These are phyloP conservation scores for Volvox reticuliferus DNA, from an alignment of 139 green algal genomes.

Conservation along the genomic window DNA sequence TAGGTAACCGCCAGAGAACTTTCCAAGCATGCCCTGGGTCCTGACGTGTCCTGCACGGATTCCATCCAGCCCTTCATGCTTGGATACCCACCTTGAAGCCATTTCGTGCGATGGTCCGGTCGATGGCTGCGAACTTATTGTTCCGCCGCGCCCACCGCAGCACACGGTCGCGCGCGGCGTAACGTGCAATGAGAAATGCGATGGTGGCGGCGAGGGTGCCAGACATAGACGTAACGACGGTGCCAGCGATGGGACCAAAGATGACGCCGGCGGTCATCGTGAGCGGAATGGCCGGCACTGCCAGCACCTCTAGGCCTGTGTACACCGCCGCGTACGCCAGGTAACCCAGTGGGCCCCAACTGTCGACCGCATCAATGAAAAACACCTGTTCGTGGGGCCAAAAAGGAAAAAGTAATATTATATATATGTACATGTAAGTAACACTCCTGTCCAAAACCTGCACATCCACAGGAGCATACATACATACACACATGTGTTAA, in stretches of 20 bases:
- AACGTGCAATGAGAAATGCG: constrained; percentile 94
- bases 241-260: constrained; percentile 87
- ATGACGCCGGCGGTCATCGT: constrained; percentile 91
- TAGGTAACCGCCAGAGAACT: too few relatives aligned
- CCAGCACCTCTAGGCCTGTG: constrained; percentile 69
- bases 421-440: too few relatives aligned
- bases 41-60: too few relatives aligned
- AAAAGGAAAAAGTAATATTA: too few relatives aligned
- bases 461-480: too few relatives aligned
- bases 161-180: constrained; percentile 88
- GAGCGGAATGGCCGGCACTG: constrained; percentile 84
- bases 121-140: constrained; percentile 88
- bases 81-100: constrained; percentile 79
- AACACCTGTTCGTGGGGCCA: not conserved
- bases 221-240: constrained; percentile 80
- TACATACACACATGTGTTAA: too few relatives aligned
- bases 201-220: constrained; percentile 27
- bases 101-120: constrained; percentile 90
- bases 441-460: too few relatives aligned
- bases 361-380: constrained; percentile 68
- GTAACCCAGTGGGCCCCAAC: constrained; percentile 79
- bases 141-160: constrained; percentile 29
- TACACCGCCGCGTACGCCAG: constrained; percentile 82
- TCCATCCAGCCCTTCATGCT: too few relatives aligned
- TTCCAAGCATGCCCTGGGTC: too few relatives aligned